Percentiles rank a stretch among this genome's conserved stretches.
Conservation (phyloP, 225 moss, liverwort and hornwort genomes). For the Marchantia polymorpha region DNA sequence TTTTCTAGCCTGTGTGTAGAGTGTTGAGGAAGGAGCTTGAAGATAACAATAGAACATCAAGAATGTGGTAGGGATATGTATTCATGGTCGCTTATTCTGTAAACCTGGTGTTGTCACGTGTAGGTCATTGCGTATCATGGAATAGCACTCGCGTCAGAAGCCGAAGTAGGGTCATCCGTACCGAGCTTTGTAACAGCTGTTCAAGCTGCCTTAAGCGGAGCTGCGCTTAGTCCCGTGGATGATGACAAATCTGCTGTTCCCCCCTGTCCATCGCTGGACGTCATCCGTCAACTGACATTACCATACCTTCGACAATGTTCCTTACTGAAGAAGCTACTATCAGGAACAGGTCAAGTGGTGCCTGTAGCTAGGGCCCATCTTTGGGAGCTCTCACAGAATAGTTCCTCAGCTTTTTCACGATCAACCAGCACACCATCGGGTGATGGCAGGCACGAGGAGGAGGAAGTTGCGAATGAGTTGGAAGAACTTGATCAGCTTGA, state of each 20-base stretch:
- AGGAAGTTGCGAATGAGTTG: slow-evolving; percentile 51
- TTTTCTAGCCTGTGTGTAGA: not conserved
- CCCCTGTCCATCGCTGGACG: slow-evolving; percentile 41
- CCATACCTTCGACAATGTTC: slow-evolving; percentile 80
- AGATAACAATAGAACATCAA: not conserved
- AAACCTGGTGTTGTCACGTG: not conserved
- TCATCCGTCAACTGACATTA: slow-evolving; percentile 70
- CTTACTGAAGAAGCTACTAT: slow-evolving; percentile 64
- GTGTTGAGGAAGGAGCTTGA: not conserved
- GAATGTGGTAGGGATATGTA: not conserved
- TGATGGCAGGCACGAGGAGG: slow-evolving; percentile 39
- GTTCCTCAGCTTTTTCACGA: slow-evolving; percentile 22
- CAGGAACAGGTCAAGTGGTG: slow-evolving; percentile 60
- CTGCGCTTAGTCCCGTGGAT: slow-evolving; percentile 39
- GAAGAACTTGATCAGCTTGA: slow-evolving; percentile 87
- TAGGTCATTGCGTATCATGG: slow-evolving; percentile 62
- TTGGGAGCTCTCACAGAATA: slow-evolving; percentile 76
- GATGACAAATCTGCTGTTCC: slow-evolving; percentile 31
- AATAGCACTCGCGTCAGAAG: slow-evolving; percentile 41
- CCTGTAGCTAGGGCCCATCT: slow-evolving; percentile 74
- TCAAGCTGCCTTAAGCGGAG: slow-evolving; percentile 54
- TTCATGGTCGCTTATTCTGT: not conserved
- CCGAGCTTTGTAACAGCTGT: slow-evolving; percentile 57
- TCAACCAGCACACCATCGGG: not conserved
- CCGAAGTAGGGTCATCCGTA: slow-evolving; percentile 51